Percentiles rank a stretch among this genome's conserved stretches.
Evolutionary conservation across 306 rosid genomes (phyloP).

Genomic region (Dicorynia guianensis): DNA sequence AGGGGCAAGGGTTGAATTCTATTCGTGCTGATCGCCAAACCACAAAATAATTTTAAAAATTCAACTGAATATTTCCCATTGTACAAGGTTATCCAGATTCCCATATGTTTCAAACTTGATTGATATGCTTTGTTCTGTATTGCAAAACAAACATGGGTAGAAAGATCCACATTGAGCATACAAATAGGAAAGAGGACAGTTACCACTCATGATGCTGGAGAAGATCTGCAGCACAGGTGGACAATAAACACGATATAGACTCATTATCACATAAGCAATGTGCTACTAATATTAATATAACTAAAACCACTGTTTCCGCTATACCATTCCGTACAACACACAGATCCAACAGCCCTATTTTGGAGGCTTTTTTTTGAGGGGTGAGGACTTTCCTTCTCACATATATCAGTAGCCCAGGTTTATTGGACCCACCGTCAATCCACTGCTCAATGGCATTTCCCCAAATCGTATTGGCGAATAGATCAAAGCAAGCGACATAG

Average conservation of each 20-base stretch:
- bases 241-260: constrained; percentile 38
- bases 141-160: constrained; percentile 34
- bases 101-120: constrained; percentile 19
- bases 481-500: constrained; percentile 25
- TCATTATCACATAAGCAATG: constrained; percentile 44
- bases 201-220: constrained; percentile 34
- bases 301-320: no score
- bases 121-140: constrained; percentile 36
- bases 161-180: constrained; percentile 28
- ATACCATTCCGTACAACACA: no score
- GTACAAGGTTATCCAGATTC: constrained; percentile 40
- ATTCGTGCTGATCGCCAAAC: constrained; percentile 42
- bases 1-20: constrained; percentile 9
- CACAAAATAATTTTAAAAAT: constrained; percentile 31
- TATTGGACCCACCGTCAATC: constrained; percentile 8
- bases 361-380: no score
- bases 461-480: no score
- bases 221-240: constrained; percentile 28
- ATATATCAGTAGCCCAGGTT: background rate
- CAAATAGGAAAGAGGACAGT: constrained; percentile 6
- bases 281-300: no score
- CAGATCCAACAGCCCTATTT: no score
- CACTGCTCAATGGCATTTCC: no score
- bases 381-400: no score
- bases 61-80: constrained; percentile 12